Evolutionary conservation across 192 early-diverging fungal genomes (phyloP).

Genomic region (Backusella morwellensis): DNA sequence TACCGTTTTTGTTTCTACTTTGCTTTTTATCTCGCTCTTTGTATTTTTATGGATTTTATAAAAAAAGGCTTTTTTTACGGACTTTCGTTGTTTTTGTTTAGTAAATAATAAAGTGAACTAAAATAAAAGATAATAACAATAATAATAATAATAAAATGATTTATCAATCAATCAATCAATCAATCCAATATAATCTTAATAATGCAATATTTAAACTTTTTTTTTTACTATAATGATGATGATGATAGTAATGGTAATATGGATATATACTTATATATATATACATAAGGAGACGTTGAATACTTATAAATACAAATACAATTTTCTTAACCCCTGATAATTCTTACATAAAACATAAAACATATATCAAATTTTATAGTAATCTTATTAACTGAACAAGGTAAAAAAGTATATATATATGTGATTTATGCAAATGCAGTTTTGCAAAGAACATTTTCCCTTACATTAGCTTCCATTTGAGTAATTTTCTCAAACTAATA

Average conservation of each 20-base stretch:
- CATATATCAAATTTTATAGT: not conserved
- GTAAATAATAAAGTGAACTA: not conserved
- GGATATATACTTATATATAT: not conserved
- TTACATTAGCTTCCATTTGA: not conserved
- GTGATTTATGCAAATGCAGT: slow-evolving; percentile 6
- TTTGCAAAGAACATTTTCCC: not conserved
- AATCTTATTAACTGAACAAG: not conserved
- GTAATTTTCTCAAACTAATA: not conserved
- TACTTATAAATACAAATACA: not conserved
- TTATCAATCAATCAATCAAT: not conserved
- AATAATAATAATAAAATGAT: not conserved
- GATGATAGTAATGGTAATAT: not conserved
- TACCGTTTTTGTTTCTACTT: not conserved
- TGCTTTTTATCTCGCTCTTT: not conserved
- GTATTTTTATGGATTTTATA: not conserved
- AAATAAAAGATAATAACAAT: not conserved
- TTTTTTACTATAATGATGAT: not conserved
- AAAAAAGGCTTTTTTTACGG: not conserved
- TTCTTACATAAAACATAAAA: not conserved
- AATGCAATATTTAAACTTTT: not conserved
- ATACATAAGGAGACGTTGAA: not conserved
- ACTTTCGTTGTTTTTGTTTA: slow-evolving; percentile 1
- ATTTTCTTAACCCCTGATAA: not conserved
- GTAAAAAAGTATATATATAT: not conserved
- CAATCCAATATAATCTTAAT: not conserved